phyloP scores from a whole-genome alignment of 257 asterid genomes.

The Jaltomata sinuosa region DNA sequence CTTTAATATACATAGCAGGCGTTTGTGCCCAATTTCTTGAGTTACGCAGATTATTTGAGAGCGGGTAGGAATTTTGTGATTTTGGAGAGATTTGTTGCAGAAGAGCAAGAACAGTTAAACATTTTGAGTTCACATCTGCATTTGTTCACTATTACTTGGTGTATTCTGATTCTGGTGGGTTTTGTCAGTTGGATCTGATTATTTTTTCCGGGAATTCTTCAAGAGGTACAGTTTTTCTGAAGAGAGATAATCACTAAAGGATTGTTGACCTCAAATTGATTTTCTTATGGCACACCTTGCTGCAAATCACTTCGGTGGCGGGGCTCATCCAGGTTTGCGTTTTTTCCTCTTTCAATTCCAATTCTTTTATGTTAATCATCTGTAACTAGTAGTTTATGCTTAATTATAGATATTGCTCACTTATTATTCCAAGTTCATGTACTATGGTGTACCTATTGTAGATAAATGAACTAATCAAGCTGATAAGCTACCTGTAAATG shows the following conservation, averaged over 20 bases:
- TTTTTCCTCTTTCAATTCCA: slow-evolving; percentile 1
- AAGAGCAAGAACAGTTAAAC: neutral
- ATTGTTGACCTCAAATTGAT: slow-evolving; percentile 15
- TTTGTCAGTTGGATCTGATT: slow-evolving; percentile 6
- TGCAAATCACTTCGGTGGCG: slow-evolving; percentile 43
- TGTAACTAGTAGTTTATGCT: neutral
- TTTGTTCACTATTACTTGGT: neutral
- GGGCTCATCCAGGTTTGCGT: slow-evolving; percentile 48
- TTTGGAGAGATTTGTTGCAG: neutral
- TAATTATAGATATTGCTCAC: neutral
- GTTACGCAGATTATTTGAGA: neutral
- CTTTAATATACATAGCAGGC: neutral
- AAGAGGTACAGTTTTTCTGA: slow-evolving; percentile 1
- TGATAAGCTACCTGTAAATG: neutral
- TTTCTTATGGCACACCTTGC: slow-evolving; percentile 54
- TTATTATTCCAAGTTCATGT: neutral
- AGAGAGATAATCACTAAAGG: slow-evolving; percentile 9
- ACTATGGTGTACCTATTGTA: neutral
- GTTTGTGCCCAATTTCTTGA: neutral
- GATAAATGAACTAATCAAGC: neutral
- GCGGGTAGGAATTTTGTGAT: neutral
- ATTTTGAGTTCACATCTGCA: neutral
- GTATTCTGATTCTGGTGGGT: slow-evolving; percentile 12
- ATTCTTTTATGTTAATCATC: neutral
- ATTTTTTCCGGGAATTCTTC: neutral